Evolutionary conservation across 176 grass and related monocot genomes (phyloP).

Genomic region (Triticum timopheevii): DNA sequence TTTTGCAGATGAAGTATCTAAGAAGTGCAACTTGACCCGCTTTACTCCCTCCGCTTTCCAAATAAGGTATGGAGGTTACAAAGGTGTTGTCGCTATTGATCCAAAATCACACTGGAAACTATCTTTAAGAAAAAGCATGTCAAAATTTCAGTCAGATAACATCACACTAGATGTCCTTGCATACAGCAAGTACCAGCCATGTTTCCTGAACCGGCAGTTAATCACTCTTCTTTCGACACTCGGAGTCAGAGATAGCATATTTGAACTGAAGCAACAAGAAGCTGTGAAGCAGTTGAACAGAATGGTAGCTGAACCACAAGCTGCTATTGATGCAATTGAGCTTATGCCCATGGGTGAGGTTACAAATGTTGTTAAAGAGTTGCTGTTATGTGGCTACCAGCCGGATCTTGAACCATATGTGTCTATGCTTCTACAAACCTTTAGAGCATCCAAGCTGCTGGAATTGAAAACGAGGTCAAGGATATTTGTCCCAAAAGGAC

Average conservation of each 20-base stretch:
- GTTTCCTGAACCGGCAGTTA: constrained; percentile 80
- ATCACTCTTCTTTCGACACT: constrained; percentile 93
- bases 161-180: constrained; percentile 82
- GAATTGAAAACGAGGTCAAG: constrained; percentile 82
- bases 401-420: constrained; percentile 75
- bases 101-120: constrained; percentile 61
- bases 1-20: constrained; percentile 73
- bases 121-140: constrained; percentile 86
- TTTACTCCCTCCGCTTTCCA: constrained; percentile 83
- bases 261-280: constrained; percentile 70
- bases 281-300: constrained; percentile 56
- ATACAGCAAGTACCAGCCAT: constrained; percentile 84
- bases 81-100: constrained; percentile 84
- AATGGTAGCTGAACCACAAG: constrained; percentile 64
- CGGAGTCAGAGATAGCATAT: constrained; percentile 58
- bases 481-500: constrained; percentile 71
- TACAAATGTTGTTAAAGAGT: constrained; percentile 68
- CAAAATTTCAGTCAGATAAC: constrained; percentile 78
- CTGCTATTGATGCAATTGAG: constrained; percentile 62
- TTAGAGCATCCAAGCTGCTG: constrained; percentile 68
- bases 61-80: constrained; percentile 90
- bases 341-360: constrained; percentile 81
- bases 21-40: constrained; percentile 61
- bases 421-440: constrained; percentile 77
- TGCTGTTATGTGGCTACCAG: constrained; percentile 66